These are phyloP conservation scores for Pascua sp. DNA, from an alignment of 1,284 basidiomycete species.

Conservation along the genomic window DNA sequence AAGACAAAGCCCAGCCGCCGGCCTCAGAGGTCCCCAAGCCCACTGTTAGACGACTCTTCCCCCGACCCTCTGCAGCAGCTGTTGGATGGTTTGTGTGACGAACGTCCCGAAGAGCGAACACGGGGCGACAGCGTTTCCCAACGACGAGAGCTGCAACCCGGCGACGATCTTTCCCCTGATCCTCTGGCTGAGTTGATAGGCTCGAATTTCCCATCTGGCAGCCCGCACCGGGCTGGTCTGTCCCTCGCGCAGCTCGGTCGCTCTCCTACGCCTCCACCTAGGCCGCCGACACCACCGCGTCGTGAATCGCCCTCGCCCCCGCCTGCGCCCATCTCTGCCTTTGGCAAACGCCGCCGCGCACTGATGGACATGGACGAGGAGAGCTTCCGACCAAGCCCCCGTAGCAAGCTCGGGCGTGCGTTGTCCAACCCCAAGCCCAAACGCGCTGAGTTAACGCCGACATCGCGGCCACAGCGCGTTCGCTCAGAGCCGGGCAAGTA, in stretches of 20 bases:
- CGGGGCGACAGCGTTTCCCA: background rate
- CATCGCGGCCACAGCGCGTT: constrained; percentile 1
- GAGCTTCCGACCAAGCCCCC: constrained; percentile 10
- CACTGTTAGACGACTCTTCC: too few species aligned
- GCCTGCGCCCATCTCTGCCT: background rate
- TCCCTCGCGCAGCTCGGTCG: constrained; percentile 1
- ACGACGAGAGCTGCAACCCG: background rate
- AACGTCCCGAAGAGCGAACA: background rate
- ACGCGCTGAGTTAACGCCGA: background rate
- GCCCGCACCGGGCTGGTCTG: background rate
- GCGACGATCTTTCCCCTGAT: background rate
- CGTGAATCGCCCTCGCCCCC: background rate
- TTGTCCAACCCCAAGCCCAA: background rate
- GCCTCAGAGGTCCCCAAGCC: too few species aligned
- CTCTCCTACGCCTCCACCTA: constrained; percentile 1
- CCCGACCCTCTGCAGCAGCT: too few species aligned
- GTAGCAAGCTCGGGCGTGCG: background rate
- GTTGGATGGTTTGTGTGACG: too few species aligned
- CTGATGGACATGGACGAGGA: constrained; percentile 8
- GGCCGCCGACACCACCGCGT: background rate
- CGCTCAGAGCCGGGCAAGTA: constrained; percentile 15
- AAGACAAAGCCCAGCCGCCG: too few species aligned
- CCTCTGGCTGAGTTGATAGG: background rate
- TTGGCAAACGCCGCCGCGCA: too few species aligned
- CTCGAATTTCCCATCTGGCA: background rate